Base-by-base conservation (phyloP, 2,329 filamentous ascomycete genomes). In the Zymoseptoria ardabiliae region DNA sequence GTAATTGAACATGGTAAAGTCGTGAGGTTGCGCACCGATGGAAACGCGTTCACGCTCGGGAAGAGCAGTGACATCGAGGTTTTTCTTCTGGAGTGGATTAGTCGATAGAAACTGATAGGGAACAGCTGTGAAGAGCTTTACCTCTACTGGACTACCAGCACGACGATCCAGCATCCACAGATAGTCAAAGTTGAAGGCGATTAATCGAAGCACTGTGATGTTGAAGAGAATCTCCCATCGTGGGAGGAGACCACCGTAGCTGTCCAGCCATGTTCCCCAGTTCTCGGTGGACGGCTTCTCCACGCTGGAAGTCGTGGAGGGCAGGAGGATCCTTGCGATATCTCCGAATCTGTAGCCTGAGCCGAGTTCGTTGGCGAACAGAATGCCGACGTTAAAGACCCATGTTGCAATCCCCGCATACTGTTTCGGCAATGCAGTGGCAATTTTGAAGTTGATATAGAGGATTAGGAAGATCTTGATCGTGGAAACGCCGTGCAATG, bases 141-240 rank as follows among this genome's bases (percentile, higher is more conserved):
- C 94, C 87, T 97, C 93, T 50, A 96, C 74, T 8, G 88, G 81
- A 68, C 85, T 92, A 25, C 82, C 76, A 22, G 79, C 78, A 48
- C 82, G 77, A 60, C 84, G 81, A 64, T 89, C 85, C 2, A 89
- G 74, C 68, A 90, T 94, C 93, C 94, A 99, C 73, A 96, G 93
- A 73, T 96, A 92, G 75, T 99, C 94, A 71, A 99, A 75, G 73
- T 97, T 97, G 81, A 96, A 99, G 73, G 93, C 97, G 68, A 99
- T 91, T 53, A 97, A 80, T 4, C 94, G 87, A 58, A 99, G 78
- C 23, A 97, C 87, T 2, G 93, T 97, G 62, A 99, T 85, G 70
- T 99, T 99, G 81, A 99, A 99, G 4, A 97, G 81, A n/a, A 99
- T 86, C 73, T 97, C 91, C 94, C 94, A 99, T 60, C 93, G 84